phyloP scores from a whole-genome alignment of 2,329 filamentous ascomycete species.

The Aureobasidium sp. region DNA sequence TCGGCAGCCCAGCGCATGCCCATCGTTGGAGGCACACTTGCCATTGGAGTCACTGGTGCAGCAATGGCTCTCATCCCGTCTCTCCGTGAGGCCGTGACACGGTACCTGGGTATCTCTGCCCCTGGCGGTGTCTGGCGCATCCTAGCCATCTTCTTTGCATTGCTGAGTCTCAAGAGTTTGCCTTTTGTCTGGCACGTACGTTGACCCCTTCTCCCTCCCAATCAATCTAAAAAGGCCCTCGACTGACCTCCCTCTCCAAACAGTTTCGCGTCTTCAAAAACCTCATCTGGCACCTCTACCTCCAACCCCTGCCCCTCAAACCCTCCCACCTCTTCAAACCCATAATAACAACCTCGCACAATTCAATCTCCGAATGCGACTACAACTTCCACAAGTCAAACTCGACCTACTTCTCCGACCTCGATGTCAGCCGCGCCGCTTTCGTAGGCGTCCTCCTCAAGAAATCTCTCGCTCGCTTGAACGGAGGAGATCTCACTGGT shows the following conservation, averaged over 20 bases:
- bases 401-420: conserved; percentile 78
- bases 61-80: conserved; percentile 19
- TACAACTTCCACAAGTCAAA: conserved; percentile 81
- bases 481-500: conserved; percentile 26
- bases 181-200: conserved; percentile 63
- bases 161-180: conserved; percentile 64
- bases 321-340: conserved; percentile 65
- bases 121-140: conserved; percentile 24
- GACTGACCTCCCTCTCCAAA: neutral
- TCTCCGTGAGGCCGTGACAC: conserved; percentile 19
- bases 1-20: conserved; percentile 24
- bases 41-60: conserved; percentile 17
- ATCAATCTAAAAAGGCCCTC: neutral
- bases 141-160: conserved; percentile 42
- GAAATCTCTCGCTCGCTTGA: conserved; percentile 32
- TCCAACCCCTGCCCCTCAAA: conserved; percentile 32
- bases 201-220: too few species aligned
- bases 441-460: conserved; percentile 53
- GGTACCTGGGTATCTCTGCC: conserved; percentile 16
- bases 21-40: conserved; percentile 21
- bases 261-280: conserved; percentile 39
- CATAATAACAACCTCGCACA: conserved; percentile 56
- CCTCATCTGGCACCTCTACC: conserved; percentile 39
- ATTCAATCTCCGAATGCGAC: conserved; percentile 69
- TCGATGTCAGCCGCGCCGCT: conserved; percentile 75